Evolutionary conservation across 176 grass and related monocot genomes (phyloP), one percentile per base, ranked within the genome.

Genomic region (Oryza glumipatula): DNA sequence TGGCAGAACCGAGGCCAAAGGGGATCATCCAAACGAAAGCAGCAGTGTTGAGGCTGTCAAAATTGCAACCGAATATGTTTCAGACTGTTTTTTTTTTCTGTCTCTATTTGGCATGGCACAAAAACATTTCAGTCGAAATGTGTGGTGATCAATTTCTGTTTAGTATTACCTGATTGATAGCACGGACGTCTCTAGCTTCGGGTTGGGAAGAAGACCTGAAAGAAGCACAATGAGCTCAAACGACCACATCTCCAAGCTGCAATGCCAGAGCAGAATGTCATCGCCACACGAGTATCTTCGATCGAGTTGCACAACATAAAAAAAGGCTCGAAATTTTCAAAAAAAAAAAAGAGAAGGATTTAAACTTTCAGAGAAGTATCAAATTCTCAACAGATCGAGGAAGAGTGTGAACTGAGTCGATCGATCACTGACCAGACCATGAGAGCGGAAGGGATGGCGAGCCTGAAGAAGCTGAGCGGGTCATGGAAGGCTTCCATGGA

Each of bases 231-330:
- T 13, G 22, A 89, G 61, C 71, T 89, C 82, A 15, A 76, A 89
- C 8, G 82, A 84, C 87, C 87, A 89, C 87, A 45, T 47, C 3
- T 89, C 87, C 82, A 84, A 41, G 64, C 87, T 89, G 70, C 75
- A 88, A 7, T 38, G 5, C 36, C 5, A 38, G 36, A 38, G 6
- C 36, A 6, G 36, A 6, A 5, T 38, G 36, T 38, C 36, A 38
- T 38, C 35, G 5, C 35, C 35, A 36, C 5, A 36, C 4, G 35
- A 36, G 4, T 36, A 4, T 6, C 35, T 36, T 36, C 0, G 35
- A 36, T 36, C 5, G 36, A 38, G 36, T 38, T 38, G 36, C 36
- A 38, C 5, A 38, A 38, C 4, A 36, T 6, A 36, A 4, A 36
- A 6, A 36, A 36, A 36, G 35, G 35, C 5, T 36, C 35, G 4